Percentiles rank a stretch among this genome's conserved stretches.
These are phyloP conservation scores for Alternaria sp. DNA, from an alignment of 2,329 filamentous ascomycete species.

Conservation along the genomic window DNA sequence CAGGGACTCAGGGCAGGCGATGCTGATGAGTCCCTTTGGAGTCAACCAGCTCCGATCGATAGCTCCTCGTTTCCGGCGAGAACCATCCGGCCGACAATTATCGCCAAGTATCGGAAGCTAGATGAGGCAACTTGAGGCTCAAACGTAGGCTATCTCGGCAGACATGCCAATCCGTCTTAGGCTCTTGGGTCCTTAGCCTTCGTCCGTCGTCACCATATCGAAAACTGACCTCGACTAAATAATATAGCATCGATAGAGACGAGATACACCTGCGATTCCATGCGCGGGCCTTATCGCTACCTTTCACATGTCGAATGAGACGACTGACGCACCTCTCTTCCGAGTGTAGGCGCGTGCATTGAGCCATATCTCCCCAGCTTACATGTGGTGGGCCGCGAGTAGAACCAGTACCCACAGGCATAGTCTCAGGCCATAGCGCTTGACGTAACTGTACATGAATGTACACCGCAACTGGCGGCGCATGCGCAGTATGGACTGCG, in stretches of 20 bases:
- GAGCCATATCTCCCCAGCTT: slow-evolving; percentile 21
- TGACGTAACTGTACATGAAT: slow-evolving; percentile 40
- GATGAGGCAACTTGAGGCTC: slow-evolving; percentile 25
- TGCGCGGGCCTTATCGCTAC: background rate
- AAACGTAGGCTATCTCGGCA: slow-evolving; percentile 14
- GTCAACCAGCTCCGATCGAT: slow-evolving; percentile 15
- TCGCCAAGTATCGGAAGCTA: slow-evolving; percentile 22
- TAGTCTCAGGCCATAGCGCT: slow-evolving; percentile 20
- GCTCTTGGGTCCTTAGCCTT: background rate
- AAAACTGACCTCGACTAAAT: background rate
- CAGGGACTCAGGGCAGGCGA: slow-evolving; percentile 3
- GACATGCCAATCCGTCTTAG: slow-evolving; percentile 6
- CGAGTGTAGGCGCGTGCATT: slow-evolving; percentile 16
- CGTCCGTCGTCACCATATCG: background rate
- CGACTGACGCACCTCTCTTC: background rate
- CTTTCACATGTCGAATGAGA: background rate
- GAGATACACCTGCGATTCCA: background rate
- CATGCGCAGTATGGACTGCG: background rate
- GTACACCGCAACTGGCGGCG: slow-evolving; percentile 3
- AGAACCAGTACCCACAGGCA: slow-evolving; percentile 33
- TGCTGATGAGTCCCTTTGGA: background rate
- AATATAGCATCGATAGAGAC: background rate
- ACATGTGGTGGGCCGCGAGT: slow-evolving; percentile 23
- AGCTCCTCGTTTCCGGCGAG: slow-evolving; percentile 16
- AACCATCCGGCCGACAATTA: slow-evolving; percentile 24